phyloP scores from a whole-genome alignment of 2,329 filamentous ascomycete genomes.

The Parastagonospora nodorum region DNA sequence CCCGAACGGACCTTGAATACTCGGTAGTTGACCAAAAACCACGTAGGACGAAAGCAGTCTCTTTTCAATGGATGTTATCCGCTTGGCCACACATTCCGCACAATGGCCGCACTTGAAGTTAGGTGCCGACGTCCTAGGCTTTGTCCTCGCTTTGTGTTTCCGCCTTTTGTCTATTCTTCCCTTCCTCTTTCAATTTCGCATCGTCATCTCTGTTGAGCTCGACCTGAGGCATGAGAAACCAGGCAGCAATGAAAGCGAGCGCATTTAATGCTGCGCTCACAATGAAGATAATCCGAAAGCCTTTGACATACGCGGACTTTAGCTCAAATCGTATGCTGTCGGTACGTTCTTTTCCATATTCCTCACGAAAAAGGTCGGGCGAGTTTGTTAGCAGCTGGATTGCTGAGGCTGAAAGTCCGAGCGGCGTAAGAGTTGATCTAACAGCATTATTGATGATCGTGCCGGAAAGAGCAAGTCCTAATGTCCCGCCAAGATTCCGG shows the following conservation, averaged over 20 bases:
- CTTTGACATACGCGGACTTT: conserved; percentile 15
- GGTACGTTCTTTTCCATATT: conserved; percentile 8
- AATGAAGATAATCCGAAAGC: conserved; percentile 23
- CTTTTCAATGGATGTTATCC: not conserved
- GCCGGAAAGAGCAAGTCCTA: conserved; percentile 59
- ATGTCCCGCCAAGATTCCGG: conserved; percentile 63
- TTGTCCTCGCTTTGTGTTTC: conserved; percentile 3
- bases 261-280: conserved; percentile 21
- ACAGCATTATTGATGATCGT: conserved; percentile 37
- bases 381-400: conserved; percentile 20
- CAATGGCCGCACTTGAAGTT: not conserved
- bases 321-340: conserved; percentile 12
- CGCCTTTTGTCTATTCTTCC: conserved; percentile 12
- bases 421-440: conserved; percentile 8
- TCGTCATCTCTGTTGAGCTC: conserved; percentile 21
- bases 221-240: conserved; percentile 24
- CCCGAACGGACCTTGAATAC: conserved; percentile 2
- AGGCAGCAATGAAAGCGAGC: conserved; percentile 20
- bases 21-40: conserved; percentile 10
- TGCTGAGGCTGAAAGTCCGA: conserved; percentile 13
- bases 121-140: not conserved
- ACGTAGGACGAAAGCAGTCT: not conserved
- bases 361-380: conserved; percentile 11
- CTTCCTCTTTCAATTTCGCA: conserved; percentile 25
- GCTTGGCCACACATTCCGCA: not conserved